Percentiles rank a stretch among this genome's conserved stretches.
Conservation (phyloP, 768 basidiomycete species). For the Cystofilobasidium macerans region DNA sequence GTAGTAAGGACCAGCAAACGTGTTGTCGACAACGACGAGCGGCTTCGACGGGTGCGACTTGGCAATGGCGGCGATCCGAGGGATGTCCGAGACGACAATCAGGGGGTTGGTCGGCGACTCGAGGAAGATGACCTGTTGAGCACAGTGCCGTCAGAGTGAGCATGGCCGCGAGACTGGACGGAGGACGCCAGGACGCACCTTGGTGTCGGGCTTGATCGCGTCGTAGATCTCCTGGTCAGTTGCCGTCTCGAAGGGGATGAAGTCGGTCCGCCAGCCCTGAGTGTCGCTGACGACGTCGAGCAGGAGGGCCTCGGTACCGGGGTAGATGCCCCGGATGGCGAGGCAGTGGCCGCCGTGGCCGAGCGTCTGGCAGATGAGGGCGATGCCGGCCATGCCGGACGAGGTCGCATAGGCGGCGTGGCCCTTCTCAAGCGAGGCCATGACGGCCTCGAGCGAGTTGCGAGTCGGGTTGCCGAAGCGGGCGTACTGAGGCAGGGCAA, state of each 20-base stretch:
- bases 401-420: constrained; percentile 65
- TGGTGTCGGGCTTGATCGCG: constrained; percentile 65
- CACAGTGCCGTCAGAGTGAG: no score
- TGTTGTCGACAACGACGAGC: constrained; percentile 82
- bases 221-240: constrained; percentile 54
- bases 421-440: constrained; percentile 74
- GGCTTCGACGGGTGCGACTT: constrained; percentile 50
- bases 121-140: constrained; percentile 74
- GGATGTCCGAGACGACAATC: constrained; percentile 71
- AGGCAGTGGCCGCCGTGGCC: constrained; percentile 12
- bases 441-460: constrained; percentile 59
- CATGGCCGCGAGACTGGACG: neutral
- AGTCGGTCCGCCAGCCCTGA: constrained; percentile 61
- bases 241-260: constrained; percentile 67
- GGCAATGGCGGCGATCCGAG: constrained; percentile 55
- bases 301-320: constrained; percentile 37
- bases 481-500: constrained; percentile 50
- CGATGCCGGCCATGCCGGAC: constrained; percentile 61
- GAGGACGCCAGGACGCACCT: constrained; percentile 41
- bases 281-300: constrained; percentile 52
- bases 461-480: constrained; percentile 87
- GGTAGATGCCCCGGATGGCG: constrained; percentile 1
- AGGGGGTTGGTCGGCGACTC: constrained; percentile 94
- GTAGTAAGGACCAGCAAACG: constrained; percentile 87
- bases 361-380: constrained; percentile 11